A percentile compares a stretch with the other conserved stretches of the same genome.
Conservation (phyloP, 345 rosid genomes). For the Eucalyptus melliodora region DNA sequence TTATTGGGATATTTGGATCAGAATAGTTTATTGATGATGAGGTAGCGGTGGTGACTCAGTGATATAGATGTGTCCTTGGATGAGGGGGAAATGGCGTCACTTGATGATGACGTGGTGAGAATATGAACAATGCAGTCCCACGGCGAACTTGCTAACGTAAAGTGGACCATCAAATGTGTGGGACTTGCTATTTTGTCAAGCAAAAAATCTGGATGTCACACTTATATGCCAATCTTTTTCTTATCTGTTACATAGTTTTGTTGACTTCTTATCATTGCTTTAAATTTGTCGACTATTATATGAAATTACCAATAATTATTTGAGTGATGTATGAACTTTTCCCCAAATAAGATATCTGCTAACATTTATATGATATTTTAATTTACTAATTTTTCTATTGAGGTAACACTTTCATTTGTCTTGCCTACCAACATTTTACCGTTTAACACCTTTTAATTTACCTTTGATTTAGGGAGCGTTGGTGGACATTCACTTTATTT, state of each 20-base stretch:
- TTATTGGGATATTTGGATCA: too few relatives aligned
- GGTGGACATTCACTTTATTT: too few relatives aligned
- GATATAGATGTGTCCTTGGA: too few relatives aligned
- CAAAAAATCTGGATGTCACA: too few relatives aligned
- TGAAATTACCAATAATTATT: not conserved
- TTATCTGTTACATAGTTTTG: not conserved
- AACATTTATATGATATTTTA: not conserved
- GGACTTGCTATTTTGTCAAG: too few relatives aligned
- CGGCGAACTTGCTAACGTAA: rapidly evolving
- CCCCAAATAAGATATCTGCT: not conserved
- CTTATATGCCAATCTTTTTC: not conserved
- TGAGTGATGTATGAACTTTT: not conserved
- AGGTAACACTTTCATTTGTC: not conserved
- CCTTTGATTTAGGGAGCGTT: not conserved
- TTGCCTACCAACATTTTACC: not conserved
- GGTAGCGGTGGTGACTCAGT: too few relatives aligned
- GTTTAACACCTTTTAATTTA: not conserved
- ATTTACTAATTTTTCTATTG: not conserved
- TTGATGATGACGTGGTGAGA: too few relatives aligned
- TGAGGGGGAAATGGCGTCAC: too few relatives aligned
- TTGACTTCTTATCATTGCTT: not conserved
- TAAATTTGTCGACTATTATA: not conserved
- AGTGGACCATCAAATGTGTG: too few relatives aligned
- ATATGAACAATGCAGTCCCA: too few relatives aligned
- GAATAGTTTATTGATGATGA: too few relatives aligned